Conservation (phyloP, 805 yeast species). For the Tetrapisispora pingtungensis region DNA sequence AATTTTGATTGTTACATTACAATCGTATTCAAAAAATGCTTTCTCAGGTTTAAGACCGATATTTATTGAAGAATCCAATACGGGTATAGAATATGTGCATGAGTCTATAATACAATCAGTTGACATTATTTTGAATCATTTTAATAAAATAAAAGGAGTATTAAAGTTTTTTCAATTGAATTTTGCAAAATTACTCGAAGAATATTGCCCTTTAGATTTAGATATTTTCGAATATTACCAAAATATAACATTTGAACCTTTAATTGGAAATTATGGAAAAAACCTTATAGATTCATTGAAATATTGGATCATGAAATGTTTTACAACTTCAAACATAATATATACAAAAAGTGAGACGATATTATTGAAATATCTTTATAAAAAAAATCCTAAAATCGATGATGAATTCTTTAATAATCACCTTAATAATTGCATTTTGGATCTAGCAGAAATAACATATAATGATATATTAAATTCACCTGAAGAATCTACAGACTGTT, state of each 20-base stretch:
- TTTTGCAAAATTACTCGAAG: not conserved
- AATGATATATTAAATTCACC: not conserved
- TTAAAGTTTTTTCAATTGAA: not conserved
- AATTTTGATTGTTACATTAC: not conserved
- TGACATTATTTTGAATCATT: not conserved
- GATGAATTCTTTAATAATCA: not conserved
- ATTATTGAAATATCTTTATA: not conserved
- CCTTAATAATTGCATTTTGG: not conserved
- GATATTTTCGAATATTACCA: not conserved
- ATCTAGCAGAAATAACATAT: not conserved
- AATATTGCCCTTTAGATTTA: not conserved
- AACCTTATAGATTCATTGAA: not conserved
- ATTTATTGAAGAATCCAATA: not conserved
- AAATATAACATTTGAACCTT: not conserved
- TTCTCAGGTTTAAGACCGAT: not conserved
- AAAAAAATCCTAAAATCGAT: not conserved
- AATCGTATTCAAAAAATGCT: not conserved
- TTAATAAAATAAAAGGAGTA: not conserved
- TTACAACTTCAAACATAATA: no score
- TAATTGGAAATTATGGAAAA: not conserved
- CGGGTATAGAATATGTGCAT: no score
- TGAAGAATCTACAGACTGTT: not conserved
- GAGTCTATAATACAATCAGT: not conserved
- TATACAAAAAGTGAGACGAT: not conserved
- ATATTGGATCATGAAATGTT: not conserved